Percentiles rank a stretch among this genome's conserved stretches.
Evolutionary conservation across 805 yeast genomes (phyloP).

Genomic region (Yarrowia bubula): DNA sequence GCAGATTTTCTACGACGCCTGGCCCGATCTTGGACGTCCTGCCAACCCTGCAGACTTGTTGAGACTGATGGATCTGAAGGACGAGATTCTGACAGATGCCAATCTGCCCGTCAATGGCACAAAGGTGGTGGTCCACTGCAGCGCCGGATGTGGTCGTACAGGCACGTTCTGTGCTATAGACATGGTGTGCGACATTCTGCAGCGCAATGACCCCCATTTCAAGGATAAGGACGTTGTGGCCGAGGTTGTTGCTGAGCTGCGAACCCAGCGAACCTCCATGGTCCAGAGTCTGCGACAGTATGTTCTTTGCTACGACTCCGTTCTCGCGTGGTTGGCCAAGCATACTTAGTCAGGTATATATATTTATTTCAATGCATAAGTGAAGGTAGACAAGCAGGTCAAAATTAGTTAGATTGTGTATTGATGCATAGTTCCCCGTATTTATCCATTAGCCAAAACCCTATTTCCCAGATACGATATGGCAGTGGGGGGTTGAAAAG

Average conservation of each 20-base stretch:
- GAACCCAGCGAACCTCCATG: slow-evolving; percentile 78
- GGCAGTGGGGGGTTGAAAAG: not conserved
- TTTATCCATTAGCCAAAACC: not conserved
- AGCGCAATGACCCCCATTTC: not conserved
- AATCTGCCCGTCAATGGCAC: slow-evolving; percentile 29
- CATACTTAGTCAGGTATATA: not conserved
- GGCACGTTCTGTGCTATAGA: slow-evolving; percentile 68
- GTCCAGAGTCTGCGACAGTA: slow-evolving; percentile 79
- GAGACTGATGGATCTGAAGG: slow-evolving; percentile 49
- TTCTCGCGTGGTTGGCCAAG: slow-evolving; percentile 37
- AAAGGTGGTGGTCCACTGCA: slow-evolving; percentile 79
- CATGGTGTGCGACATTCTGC: slow-evolving; percentile 38
- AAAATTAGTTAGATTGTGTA: not conserved
- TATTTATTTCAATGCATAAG: slow-evolving; percentile 26
- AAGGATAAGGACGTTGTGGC: slow-evolving; percentile 52
- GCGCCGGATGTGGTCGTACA: slow-evolving; percentile 97
- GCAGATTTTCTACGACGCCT: slow-evolving; percentile 73
- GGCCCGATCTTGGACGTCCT: slow-evolving; percentile 84
- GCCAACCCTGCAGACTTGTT: slow-evolving; percentile 61
- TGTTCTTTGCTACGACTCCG: slow-evolving; percentile 67
- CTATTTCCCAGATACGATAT: not conserved
- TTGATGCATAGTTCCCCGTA: not conserved
- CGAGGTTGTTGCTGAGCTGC: slow-evolving; percentile 60
- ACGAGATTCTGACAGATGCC: not conserved
- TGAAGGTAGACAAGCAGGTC: not conserved